Conservation (phyloP, 352 stramenopile genomes). For the Pythium brachiatum region DNA sequence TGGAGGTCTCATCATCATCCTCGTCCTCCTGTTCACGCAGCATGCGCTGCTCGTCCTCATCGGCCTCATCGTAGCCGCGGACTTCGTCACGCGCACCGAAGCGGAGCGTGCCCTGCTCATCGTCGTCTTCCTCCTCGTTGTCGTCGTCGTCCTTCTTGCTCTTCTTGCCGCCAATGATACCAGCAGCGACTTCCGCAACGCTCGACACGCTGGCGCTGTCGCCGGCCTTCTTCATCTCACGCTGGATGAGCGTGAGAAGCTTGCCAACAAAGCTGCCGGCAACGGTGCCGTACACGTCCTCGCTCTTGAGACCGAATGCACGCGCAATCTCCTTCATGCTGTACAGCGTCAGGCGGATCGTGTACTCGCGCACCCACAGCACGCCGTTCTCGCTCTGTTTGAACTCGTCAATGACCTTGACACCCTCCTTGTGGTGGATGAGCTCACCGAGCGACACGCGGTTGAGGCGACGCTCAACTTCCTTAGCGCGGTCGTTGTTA, state of each 20-base stretch:
- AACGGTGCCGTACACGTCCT: constrained; percentile 91
- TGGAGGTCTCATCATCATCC: constrained; percentile 38
- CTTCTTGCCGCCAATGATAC: constrained; percentile 33
- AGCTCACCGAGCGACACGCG: constrained; percentile 93
- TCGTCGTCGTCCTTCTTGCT: constrained; percentile 57
- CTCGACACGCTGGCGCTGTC: constrained; percentile 45
- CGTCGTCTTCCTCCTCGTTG: constrained; percentile 82
- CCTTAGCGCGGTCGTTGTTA: constrained; percentile 46
- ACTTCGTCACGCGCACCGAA: constrained; percentile 82
- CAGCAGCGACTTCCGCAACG: constrained; percentile 45
- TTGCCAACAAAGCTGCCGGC: constrained; percentile 89
- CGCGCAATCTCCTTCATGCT: constrained; percentile 92
- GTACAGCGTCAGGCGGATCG: constrained; percentile 94
- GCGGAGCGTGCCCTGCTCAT: constrained; percentile 86
- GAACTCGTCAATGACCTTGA: constrained; percentile 92
- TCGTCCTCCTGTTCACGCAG: constrained; percentile 56
- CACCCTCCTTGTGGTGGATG: constrained; percentile 89
- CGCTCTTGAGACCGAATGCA: constrained; percentile 94
- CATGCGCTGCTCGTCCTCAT: constrained; percentile 90
- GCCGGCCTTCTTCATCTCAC: constrained; percentile 92
- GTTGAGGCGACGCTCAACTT: constrained; percentile 89
- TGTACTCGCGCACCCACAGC: constrained; percentile 97
- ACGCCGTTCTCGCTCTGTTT: constrained; percentile 86
- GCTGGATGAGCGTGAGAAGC: constrained; percentile 93
- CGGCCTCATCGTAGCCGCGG: constrained; percentile 88